Conservation (phyloP, 2,329 filamentous ascomycete species). For the Paecilomyces variotii region DNA sequence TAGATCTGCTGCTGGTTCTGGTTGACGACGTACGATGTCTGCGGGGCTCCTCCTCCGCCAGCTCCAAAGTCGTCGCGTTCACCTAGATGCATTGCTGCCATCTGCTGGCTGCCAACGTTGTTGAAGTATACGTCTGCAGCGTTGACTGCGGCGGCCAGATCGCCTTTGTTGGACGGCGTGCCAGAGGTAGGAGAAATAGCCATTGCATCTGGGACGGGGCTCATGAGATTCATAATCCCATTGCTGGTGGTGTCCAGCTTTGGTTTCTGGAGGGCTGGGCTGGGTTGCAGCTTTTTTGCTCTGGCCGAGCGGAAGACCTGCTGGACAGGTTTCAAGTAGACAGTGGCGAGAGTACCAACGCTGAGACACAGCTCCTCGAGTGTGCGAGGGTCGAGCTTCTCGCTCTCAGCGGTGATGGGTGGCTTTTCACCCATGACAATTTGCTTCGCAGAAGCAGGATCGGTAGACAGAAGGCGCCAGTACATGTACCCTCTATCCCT, state of each 20-base stretch:
- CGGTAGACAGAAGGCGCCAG: conserved; percentile 90
- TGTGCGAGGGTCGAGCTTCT: conserved; percentile 83
- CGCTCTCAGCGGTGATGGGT: conserved; percentile 88
- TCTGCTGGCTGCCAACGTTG: conserved; percentile 63
- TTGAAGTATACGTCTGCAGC: conserved; percentile 89
- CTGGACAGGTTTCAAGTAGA: conserved; percentile 96
- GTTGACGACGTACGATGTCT: conserved; percentile 61
- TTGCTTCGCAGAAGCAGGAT: conserved; percentile 74
- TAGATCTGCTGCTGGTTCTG: conserved; percentile 72
- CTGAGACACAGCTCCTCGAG: conserved; percentile 96
- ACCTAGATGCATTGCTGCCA: conserved; percentile 62
- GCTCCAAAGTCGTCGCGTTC: conserved; percentile 58
- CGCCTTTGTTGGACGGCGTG: conserved; percentile 28
- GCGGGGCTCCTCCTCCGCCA: conserved; percentile 47
- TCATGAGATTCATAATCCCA: conserved; percentile 18
- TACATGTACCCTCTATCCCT: conserved; percentile 98
- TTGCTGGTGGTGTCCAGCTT: conserved; percentile 39
- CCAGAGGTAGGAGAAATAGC: conserved; percentile 39
- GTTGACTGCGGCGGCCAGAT: conserved; percentile 64
- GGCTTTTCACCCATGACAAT: conserved; percentile 98
- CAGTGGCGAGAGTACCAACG: conserved; percentile 89
- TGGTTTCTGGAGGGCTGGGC: conserved; percentile 73
- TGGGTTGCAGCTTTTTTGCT: conserved; percentile 69
- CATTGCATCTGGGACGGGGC: conserved; percentile 11
- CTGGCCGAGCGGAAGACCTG: conserved; percentile 90